Conservation (phyloP, 2,329 filamentous ascomycete species). For the Aspergillus bombycis region DNA sequence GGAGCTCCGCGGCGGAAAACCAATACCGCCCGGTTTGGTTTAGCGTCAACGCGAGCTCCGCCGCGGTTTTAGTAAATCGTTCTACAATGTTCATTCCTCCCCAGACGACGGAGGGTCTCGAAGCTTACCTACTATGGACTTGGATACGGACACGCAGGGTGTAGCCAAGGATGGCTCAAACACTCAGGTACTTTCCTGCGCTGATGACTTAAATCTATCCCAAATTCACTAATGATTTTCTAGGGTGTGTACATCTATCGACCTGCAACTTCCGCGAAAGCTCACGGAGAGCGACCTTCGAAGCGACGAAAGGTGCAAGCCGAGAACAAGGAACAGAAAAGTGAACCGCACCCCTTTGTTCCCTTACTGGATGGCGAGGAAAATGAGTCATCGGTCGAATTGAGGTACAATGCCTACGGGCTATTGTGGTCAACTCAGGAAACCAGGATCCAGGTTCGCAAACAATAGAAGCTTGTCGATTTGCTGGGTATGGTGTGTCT, state of each 20-base stretch:
- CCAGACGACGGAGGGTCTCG: constrained; percentile 13
- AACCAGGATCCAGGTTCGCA: constrained; percentile 41
- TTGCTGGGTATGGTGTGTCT: not conserved
- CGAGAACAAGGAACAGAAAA: constrained; percentile 21
- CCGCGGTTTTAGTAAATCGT: constrained; percentile 15
- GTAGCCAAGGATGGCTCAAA: constrained; percentile 33
- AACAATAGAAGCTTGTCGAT: not conserved
- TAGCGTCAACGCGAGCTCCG: constrained; percentile 31
- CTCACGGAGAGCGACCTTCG: constrained; percentile 48
- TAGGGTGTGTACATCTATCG: constrained; percentile 68
- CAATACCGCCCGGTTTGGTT: constrained; percentile 34
- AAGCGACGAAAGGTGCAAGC: constrained; percentile 62
- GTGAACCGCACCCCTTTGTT: constrained; percentile 35
- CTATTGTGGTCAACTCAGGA: constrained; percentile 45
- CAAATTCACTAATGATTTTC: constrained; percentile 21
- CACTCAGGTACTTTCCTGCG: constrained; percentile 29
- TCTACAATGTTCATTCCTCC: not conserved
- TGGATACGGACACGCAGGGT: constrained; percentile 26
- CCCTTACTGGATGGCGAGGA: constrained; percentile 46
- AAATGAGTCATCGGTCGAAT: constrained; percentile 30
- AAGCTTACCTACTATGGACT: constrained; percentile 23
- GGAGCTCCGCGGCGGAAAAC: constrained; percentile 30
- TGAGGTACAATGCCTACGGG: constrained; percentile 43
- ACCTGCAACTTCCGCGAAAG: constrained; percentile 48
- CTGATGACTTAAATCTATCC: not conserved